These are phyloP conservation scores for Durusdinium trenchii DNA, from an alignment of 73 alveolate genomes.

Conservation along the genomic window DNA sequence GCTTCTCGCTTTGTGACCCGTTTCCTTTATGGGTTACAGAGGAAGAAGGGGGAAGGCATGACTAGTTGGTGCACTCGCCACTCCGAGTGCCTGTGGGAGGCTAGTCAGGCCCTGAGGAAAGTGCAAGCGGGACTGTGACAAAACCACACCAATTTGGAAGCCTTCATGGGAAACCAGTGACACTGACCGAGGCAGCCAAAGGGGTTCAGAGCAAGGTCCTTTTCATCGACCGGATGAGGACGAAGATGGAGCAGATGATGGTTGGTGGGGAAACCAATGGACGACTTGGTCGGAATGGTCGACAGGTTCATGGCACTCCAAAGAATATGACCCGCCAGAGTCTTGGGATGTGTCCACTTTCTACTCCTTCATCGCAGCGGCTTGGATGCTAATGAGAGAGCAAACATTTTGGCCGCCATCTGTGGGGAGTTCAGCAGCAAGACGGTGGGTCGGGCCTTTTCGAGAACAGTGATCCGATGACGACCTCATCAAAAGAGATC, in stretches of 20 bases:
- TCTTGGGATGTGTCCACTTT: too few species aligned
- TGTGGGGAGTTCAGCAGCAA: too few species aligned
- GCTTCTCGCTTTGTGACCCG: neutral
- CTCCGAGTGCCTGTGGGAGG: constrained; percentile 8
- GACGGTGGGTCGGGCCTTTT: too few species aligned
- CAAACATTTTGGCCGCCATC: too few species aligned
- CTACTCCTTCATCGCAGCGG: too few species aligned
- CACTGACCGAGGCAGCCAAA: neutral
- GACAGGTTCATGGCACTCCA: too few species aligned
- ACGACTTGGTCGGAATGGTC: too few species aligned
- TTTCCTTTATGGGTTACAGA: neutral
- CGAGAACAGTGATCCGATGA: too few species aligned
- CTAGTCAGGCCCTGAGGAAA: neutral
- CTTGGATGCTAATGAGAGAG: too few species aligned
- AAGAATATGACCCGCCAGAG: too few species aligned
- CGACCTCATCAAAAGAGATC: too few species aligned
- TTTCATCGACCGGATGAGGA: neutral
- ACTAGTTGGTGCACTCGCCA: constrained; percentile 1
- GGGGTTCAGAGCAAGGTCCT: neutral
- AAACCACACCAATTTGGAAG: neutral
- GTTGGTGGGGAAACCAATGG: neutral
- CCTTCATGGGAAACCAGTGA: neutral
- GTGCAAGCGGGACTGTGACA: neutral
- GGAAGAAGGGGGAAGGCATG: neutral
- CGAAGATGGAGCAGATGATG: neutral